These are phyloP conservation scores for carrot (Daucus carota) DNA, from an alignment of 129 eudicot genomes.

Conservation along the genomic window DH1_v3.0 NC_030384.2:34383001-34383500, in stretches of 20 bases:
- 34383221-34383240: background rate
- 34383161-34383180: no score
- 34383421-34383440: slow-evolving; percentile 64
- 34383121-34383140: no score
- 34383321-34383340: no score
- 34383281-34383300: background rate
- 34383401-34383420: slow-evolving; percentile 53
- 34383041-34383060: no score
- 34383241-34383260: no score
- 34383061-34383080: background rate
- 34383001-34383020: background rate
- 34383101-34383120: background rate
- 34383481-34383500: slow-evolving; percentile 60
- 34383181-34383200: background rate
- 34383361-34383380: background rate
- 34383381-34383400: slow-evolving; percentile 51
- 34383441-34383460: slow-evolving; percentile 50
- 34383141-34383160: no score
- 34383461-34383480: slow-evolving; percentile 75
- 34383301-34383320: no score
- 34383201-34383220: no score
- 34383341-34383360: background rate
- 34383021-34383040: background rate
- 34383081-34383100: background rate
- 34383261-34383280: background rate